Evolutionary conservation across 305 asterid genomes (phyloP).

Genomic region (Fraxinus xanthoxyloides): DNA sequence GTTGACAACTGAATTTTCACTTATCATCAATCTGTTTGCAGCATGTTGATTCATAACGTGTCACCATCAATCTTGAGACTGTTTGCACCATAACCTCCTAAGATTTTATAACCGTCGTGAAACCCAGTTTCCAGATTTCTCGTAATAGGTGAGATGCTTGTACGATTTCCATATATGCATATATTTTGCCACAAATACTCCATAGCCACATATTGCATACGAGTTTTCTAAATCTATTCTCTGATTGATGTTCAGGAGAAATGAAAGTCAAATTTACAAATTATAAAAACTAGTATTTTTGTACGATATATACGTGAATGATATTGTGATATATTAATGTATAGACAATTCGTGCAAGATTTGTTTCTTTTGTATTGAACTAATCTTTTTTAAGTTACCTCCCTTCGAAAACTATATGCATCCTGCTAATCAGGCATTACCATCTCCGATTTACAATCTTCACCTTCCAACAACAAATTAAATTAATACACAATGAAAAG

Average conservation of each 20-base stretch:
- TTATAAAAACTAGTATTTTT: too few species aligned
- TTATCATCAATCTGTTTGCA: background rate
- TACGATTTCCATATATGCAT: background rate
- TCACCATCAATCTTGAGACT: background rate
- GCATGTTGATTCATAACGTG: background rate
- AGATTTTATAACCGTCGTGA: background rate
- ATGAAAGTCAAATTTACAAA: conserved; percentile 3
- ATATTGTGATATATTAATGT: background rate
- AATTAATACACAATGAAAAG: background rate
- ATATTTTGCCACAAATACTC: background rate
- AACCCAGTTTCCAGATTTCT: background rate
- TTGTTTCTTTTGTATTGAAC: background rate
- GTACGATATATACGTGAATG: background rate
- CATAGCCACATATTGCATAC: too few species aligned
- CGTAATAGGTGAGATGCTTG: background rate
- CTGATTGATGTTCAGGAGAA: background rate
- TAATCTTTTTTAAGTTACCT: background rate
- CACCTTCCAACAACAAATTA: background rate
- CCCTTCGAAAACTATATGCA: background rate
- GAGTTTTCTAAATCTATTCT: background rate
- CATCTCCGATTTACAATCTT: background rate
- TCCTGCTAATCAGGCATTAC: background rate
- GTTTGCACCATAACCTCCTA: background rate
- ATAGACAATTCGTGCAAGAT: background rate
- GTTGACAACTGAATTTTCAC: background rate